Conservation (phyloP, 164 flowering plant genomes). For the Magnolia officinalis region DNA sequence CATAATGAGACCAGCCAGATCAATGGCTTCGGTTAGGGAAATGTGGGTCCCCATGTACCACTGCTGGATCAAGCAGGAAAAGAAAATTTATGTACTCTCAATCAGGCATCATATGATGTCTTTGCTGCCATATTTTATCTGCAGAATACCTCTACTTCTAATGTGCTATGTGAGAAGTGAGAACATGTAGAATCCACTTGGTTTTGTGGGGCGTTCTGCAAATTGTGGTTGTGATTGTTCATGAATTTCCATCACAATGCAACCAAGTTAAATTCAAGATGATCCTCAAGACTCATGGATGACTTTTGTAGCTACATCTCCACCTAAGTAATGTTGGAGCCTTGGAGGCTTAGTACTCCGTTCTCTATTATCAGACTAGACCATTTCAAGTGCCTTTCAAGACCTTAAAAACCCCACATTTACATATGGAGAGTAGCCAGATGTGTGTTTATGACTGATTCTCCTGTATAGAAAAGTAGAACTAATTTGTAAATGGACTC, state of each 20-base stretch:
- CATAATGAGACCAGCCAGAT: not conserved
- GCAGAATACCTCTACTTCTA: not conserved
- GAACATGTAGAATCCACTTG: not conserved
- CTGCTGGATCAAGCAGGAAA: not conserved
- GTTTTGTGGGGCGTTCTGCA: not conserved
- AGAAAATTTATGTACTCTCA: not conserved
- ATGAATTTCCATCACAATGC: not conserved
- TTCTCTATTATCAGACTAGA: not conserved
- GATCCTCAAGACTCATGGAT: not conserved
- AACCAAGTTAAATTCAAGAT: not conserved
- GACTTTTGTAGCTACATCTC: not conserved
- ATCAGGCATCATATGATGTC: not conserved
- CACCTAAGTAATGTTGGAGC: not conserved
- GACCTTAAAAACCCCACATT: no score
- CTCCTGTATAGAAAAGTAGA: not conserved
- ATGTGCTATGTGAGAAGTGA: not conserved
- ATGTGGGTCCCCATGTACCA: not conserved
- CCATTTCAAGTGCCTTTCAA: not conserved
- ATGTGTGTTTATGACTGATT: not conserved
- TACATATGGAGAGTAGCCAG: not conserved
- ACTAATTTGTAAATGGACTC: not conserved
- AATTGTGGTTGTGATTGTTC: not conserved
- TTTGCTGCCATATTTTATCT: not conserved
- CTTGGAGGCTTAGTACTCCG: not conserved
- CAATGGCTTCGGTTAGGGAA: no score